Evolutionary conservation across 2,329 filamentous ascomycete genomes (phyloP).

Genomic region (Trichoderma atrobrunneum): DNA sequence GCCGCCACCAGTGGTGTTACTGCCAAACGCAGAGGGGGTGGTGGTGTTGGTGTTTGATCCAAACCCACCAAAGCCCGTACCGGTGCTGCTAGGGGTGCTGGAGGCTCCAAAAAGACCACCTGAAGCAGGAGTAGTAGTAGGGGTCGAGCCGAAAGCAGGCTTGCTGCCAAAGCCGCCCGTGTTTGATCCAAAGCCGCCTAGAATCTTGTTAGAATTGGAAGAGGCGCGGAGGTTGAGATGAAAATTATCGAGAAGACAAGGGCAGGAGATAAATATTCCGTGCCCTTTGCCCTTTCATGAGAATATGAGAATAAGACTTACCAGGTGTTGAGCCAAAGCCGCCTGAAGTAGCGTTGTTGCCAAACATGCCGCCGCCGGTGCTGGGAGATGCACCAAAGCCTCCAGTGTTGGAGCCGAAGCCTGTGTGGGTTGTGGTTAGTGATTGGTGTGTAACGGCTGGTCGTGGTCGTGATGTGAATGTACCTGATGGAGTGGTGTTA

Average conservation of each 20-base stretch:
- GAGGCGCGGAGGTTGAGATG: not conserved
- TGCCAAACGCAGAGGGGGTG: slow-evolving; percentile 40
- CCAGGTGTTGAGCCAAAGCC: slow-evolving; percentile 38
- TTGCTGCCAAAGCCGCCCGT: slow-evolving; percentile 43
- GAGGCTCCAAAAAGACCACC: slow-evolving; percentile 47
- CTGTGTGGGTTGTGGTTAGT: slow-evolving; percentile 28
- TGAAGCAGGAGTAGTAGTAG: slow-evolving; percentile 36
- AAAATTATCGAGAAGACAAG: not conserved
- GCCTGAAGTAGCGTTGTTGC: slow-evolving; percentile 35
- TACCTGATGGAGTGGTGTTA: slow-evolving; percentile 50
- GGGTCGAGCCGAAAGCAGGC: slow-evolving; percentile 52
- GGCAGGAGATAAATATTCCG: slow-evolving; percentile 21
- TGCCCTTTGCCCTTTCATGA: slow-evolving; percentile 1
- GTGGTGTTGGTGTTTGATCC: slow-evolving; percentile 33
- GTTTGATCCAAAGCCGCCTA: slow-evolving; percentile 40
- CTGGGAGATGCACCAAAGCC: slow-evolving; percentile 43
- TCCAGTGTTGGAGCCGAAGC: slow-evolving; percentile 34
- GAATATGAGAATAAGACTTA: slow-evolving; percentile 25
- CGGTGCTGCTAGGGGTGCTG: slow-evolving; percentile 36
- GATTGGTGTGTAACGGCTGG: slow-evolving; percentile 23
- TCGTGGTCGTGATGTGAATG: slow-evolving; percentile 32
- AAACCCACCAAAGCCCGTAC: slow-evolving; percentile 43
- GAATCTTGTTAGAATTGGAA: slow-evolving; percentile 17
- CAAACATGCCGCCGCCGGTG: slow-evolving; percentile 45
- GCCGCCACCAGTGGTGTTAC: slow-evolving; percentile 37